phyloP scores from a whole-genome alignment of 2,329 filamentous ascomycete genomes.

The Apiospora aurea region DNA sequence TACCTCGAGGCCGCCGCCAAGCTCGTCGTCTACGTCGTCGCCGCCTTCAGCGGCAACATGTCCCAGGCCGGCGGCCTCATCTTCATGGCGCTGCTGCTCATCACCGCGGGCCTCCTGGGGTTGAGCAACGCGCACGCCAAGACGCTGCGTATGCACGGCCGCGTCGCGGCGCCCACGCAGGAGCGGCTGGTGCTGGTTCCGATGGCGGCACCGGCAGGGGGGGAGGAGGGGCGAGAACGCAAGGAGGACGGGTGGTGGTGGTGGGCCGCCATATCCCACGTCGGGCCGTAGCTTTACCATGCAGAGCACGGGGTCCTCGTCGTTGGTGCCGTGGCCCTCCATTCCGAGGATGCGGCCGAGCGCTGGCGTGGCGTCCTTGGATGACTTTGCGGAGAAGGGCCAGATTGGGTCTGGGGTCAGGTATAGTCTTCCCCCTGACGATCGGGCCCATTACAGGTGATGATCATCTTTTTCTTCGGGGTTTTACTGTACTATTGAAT shows the following conservation, averaged over 20 bases:
- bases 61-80: constrained; percentile 59
- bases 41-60: constrained; percentile 62
- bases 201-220: not conserved
- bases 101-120: constrained; percentile 60
- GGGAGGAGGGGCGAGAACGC: not conserved
- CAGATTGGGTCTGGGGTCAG: constrained; percentile 34
- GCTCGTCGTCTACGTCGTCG: constrained; percentile 64
- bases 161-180: constrained; percentile 47
- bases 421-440: constrained; percentile 35
- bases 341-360: not conserved
- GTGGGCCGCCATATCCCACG: constrained; percentile 24
- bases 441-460: constrained; percentile 29
- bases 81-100: constrained; percentile 58
- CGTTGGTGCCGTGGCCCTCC: constrained; percentile 12
- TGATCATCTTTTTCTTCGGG: not conserved
- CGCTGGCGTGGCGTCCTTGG: constrained; percentile 36
- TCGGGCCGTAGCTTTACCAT: not conserved
- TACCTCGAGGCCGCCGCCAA: constrained; percentile 61
- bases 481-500: not conserved
- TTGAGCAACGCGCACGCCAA: constrained; percentile 59
- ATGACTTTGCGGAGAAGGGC: constrained; percentile 37
- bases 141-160: constrained; percentile 58
- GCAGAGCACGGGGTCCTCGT: constrained; percentile 27
- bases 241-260: not conserved
- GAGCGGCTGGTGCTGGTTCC: constrained; percentile 34